Conservation (phyloP, 257 asterid genomes). For the Jacaranda mimosifolia region DNA sequence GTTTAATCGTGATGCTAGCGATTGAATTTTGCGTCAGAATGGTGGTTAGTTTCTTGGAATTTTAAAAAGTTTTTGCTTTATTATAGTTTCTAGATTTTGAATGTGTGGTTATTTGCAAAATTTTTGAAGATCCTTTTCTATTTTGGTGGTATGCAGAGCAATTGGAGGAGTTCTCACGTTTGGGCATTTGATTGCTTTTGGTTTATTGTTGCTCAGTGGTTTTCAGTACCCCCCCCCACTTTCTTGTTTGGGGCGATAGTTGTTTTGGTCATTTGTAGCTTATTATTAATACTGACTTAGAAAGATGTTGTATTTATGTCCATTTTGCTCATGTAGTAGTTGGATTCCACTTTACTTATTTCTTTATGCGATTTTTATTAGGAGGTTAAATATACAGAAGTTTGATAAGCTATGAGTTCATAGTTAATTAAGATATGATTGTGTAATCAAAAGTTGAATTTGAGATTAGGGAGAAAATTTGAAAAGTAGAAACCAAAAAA, state of each 20-base stretch:
- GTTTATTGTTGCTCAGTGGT: not conserved
- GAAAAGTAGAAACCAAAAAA: slow-evolving; percentile 1
- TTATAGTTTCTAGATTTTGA: slow-evolving; percentile 22
- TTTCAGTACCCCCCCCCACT: not conserved
- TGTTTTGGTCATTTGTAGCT: not conserved
- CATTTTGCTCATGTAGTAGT: slow-evolving; percentile 7
- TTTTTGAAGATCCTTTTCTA: slow-evolving; percentile 28
- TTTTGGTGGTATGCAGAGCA: slow-evolving; percentile 20
- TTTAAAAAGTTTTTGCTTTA: not conserved
- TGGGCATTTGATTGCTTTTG: slow-evolving; percentile 21
- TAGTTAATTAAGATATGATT: slow-evolving; percentile 16
- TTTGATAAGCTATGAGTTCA: slow-evolving; percentile 8
- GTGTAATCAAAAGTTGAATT: not conserved
- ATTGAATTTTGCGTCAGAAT: slow-evolving; percentile 21
- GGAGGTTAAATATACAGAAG: not conserved
- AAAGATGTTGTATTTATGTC: slow-evolving; percentile 1
- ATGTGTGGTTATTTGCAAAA: slow-evolving; percentile 11
- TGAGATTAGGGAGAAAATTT: slow-evolving; percentile 11
- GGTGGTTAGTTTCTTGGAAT: not conserved
- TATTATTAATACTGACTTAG: slow-evolving; percentile 3
- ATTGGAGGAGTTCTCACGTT: slow-evolving; percentile 17
- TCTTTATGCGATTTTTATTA: not conserved
- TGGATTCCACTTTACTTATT: slow-evolving; percentile 7
- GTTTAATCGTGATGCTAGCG: slow-evolving; percentile 10
- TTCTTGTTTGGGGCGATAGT: slow-evolving; percentile 4